Evolutionary conservation across 192 early-diverging fungal genomes (phyloP).

Genomic region (Mortierella claussenii): DNA sequence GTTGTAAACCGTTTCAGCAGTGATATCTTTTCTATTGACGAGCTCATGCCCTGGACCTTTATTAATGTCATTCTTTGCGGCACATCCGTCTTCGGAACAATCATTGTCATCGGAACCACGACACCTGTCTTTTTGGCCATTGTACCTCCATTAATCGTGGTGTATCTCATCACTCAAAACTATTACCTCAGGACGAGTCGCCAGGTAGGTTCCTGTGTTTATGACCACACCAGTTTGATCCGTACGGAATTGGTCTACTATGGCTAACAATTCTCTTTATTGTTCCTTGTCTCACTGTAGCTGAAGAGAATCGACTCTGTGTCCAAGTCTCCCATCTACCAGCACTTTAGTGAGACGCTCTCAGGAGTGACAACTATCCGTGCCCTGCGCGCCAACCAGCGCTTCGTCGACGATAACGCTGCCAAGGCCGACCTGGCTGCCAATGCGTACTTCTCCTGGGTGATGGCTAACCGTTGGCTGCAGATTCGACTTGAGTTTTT

Average conservation of each 20-base stretch:
- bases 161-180: conserved; percentile 60
- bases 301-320: conserved; percentile 88
- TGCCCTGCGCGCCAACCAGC: conserved; percentile 69
- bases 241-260: no score
- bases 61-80: conserved; percentile 55
- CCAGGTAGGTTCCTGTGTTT: no score
- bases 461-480: conserved; percentile 77
- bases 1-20: conserved; percentile 90
- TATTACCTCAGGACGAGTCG: conserved; percentile 81
- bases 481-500: conserved; percentile 85
- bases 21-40: conserved; percentile 87
- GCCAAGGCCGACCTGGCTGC: conserved; percentile 42
- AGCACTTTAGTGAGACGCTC: conserved; percentile 75
- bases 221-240: no score
- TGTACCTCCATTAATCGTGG: conserved; percentile 60
- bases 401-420: conserved; percentile 47
- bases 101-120: conserved; percentile 55
- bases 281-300: no score
- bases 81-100: conserved; percentile 52
- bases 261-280: no score
- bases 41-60: conserved; percentile 66
- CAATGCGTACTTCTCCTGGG: conserved; percentile 81
- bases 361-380: conserved; percentile 72
- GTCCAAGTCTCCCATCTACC: conserved; percentile 83
- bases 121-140: conserved; percentile 61